Evolutionary conservation across 2,329 filamentous ascomycete genomes (phyloP), one percentile per base, ranked within the genome.

Genomic region (Botrytis squamosa): DNA sequence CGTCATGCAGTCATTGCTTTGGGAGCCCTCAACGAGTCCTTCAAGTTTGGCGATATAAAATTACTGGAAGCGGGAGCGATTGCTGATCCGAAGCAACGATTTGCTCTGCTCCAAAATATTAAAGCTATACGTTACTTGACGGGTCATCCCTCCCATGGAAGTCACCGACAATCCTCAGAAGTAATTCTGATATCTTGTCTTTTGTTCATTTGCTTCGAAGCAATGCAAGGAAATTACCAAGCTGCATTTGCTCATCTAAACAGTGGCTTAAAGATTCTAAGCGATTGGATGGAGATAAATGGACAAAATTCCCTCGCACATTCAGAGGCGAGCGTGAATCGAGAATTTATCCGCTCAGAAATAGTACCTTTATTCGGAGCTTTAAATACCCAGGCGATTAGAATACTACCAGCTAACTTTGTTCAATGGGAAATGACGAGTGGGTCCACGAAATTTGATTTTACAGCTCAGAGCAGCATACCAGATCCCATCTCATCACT

Each of bases 121-220:
- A 71, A 73, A 38, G 76, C 77, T 4, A 78, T 78, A 57, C 71
- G 67, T 29, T 83, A 85, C 20, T 83, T 90, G 38, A 80, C 85
- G 62, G 80, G 80, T 36, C 82, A 85, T 12, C 82, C 81, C 18
- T 82, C 83, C 20, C 29, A 42, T 36, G 33, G 46, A 42, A 52
- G 46, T 4, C 38, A 25, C 10, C 49, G 49, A 10, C 38, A 59
- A 42, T 55, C 73, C 42, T 12, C 52, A 60, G 75, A 70, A 64
- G 65, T 60, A 44, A 71, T 68, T 52, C 66, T 66, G 52, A 75
- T 64, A 62, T 76, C 74, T 5, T 78, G 76, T 42, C 44, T 77
- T 18, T 59, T 78, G 8, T 77, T 77, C 36, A 70, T 76, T 46
- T 75, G 75, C 62, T 76, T 77, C 36, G 77, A 78, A 42, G 73